phyloP scores from a whole-genome alignment of 1,284 basidiomycete genomes.

The Puccinia coronata region DNA sequence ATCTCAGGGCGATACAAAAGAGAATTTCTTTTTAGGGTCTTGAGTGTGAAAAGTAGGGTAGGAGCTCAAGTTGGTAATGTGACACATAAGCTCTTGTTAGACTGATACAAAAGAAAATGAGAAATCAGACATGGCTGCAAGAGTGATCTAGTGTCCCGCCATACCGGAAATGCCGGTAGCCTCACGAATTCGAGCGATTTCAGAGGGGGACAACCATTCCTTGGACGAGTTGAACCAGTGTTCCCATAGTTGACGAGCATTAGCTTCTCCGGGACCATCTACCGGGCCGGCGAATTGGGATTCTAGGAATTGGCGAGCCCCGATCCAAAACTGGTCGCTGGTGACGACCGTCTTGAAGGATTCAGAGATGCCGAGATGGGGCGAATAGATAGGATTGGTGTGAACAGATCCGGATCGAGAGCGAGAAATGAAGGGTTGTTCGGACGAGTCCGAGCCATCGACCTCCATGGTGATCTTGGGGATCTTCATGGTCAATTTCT shows the following conservation, averaged over 20 bases:
- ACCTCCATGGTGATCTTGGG: slow-evolving; percentile 40
- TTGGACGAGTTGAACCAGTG: slow-evolving; percentile 54
- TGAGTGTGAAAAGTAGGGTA: not conserved
- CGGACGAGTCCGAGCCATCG: slow-evolving; percentile 26
- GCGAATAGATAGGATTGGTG: slow-evolving; percentile 50
- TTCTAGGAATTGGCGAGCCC: slow-evolving; percentile 49
- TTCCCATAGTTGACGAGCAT: slow-evolving; percentile 55
- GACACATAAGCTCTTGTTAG: not conserved
- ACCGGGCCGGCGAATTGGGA: slow-evolving; percentile 50
- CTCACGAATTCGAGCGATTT: slow-evolving; percentile 56
- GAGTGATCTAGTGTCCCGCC: slow-evolving; percentile 53
- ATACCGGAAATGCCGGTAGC: slow-evolving; percentile 55
- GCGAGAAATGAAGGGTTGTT: slow-evolving; percentile 43
- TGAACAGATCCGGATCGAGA: slow-evolving; percentile 50
- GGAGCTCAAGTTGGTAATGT: not conserved
- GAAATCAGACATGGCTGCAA: not conserved
- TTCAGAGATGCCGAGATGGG: slow-evolving; percentile 45
- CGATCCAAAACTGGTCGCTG: slow-evolving; percentile 51
- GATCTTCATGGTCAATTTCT: slow-evolving; percentile 39
- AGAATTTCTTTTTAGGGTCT: not conserved
- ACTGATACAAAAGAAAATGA: not conserved
- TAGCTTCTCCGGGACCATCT: slow-evolving; percentile 48
- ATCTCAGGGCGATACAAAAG: not conserved
- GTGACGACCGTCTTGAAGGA: slow-evolving; percentile 49
- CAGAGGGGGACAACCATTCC: slow-evolving; percentile 55